Percentiles rank a stretch among this genome's conserved stretches.
phyloP scores from a whole-genome alignment of 805 yeast genomes.

The Kurtzmaniella cleridarum region DNA sequence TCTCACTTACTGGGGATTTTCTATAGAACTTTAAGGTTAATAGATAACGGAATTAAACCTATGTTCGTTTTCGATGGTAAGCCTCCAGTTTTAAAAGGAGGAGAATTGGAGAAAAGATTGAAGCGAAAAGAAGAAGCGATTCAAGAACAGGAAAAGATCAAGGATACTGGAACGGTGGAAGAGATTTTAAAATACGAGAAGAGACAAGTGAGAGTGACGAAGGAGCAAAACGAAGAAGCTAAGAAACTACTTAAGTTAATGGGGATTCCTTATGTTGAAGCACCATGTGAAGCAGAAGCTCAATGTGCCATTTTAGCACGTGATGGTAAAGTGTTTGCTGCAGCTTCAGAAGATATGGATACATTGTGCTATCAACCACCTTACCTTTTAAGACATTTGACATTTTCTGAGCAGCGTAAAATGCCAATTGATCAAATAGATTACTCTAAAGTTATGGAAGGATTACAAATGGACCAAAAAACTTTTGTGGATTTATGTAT shows the following conservation, averaged over 20 bases:
- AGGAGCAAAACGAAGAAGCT: conserved; percentile 92
- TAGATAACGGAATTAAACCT: conserved; percentile 92
- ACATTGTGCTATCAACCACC: conserved; percentile 91
- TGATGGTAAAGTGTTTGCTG: conserved; percentile 89
- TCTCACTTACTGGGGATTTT: conserved; percentile 96
- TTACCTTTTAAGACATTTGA: conserved; percentile 75
- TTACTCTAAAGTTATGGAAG: conserved; percentile 63
- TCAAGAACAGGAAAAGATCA: conserved; percentile 64
- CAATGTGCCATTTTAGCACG: conserved; percentile 93
- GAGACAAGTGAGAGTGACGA: conserved; percentile 82
- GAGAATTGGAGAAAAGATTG: conserved; percentile 83
- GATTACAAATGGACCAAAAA: conserved; percentile 63
- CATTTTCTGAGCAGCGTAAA: conserved; percentile 91
- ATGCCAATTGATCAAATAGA: conserved; percentile 85
- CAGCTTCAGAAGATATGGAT: conserved; percentile 99
- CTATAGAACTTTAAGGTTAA: conserved; percentile 84
- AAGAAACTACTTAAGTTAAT: conserved; percentile 70
- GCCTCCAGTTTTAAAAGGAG: conserved; percentile 92
- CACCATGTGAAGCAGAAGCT: conserved; percentile 98
- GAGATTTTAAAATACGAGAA: conserved; percentile 74
- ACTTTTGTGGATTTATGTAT: conserved; percentile 91
- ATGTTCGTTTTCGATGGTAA: conserved; percentile 96
- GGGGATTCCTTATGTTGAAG: conserved; percentile 93
- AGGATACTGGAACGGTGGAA: conserved; percentile 75
- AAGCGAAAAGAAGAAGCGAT: conserved; percentile 79